Evolutionary conservation across 2,329 filamentous ascomycete species (phyloP).

Genomic region (Sporothrix curviconia): DNA sequence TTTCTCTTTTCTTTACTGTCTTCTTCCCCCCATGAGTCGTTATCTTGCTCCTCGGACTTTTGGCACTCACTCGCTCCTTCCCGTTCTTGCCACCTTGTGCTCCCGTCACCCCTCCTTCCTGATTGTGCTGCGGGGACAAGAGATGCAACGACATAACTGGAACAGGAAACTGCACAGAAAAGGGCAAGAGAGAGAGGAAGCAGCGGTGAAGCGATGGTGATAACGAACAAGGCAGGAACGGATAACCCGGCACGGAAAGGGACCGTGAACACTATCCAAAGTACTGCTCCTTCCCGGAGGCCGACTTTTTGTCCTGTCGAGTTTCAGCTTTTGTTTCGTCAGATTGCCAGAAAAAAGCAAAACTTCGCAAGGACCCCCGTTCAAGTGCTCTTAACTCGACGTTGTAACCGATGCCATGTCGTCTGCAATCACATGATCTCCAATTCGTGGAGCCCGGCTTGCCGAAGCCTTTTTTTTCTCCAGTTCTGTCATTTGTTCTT

Average conservation of each 20-base stretch:
- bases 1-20: no score
- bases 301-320: no score
- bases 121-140: background rate
- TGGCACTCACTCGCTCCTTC: background rate
- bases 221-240: background rate
- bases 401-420: no score
- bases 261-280: no score
- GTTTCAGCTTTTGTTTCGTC: no score
- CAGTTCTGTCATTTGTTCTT: background rate
- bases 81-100: background rate
- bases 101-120: background rate
- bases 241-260: conserved; percentile 1
- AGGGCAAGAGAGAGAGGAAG: background rate
- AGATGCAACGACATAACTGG: background rate
- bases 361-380: no score
- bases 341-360: no score
- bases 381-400: no score
- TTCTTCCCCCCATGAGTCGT: no score
- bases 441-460: no score
- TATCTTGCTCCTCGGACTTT: background rate
- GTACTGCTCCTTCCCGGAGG: no score
- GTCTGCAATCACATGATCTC: no score
- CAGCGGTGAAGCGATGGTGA: background rate
- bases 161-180: background rate
- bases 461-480: background rate